phyloP scores from a whole-genome alignment of 176 grass and related monocot species.

The Cenchrus fungigraminus region DNA sequence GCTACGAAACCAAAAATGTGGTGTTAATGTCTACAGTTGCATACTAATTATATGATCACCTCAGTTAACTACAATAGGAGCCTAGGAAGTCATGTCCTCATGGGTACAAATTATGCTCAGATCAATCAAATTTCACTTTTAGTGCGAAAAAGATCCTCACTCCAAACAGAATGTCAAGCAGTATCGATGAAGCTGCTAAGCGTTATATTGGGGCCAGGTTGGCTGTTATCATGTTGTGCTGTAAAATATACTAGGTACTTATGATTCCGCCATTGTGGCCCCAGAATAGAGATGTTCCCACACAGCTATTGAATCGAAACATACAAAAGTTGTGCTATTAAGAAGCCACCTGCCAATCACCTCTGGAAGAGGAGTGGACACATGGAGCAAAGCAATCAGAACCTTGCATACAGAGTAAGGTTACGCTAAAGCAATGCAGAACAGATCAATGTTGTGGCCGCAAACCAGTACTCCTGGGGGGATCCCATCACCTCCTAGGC shows the following conservation, averaged over 20 bases:
- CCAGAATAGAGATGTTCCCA: not conserved
- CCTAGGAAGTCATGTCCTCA: not conserved
- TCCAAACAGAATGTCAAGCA: not conserved
- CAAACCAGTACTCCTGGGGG: not conserved
- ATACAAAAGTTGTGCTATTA: not conserved
- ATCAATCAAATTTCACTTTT: not conserved
- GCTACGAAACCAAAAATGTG: not conserved
- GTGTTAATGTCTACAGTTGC: not conserved
- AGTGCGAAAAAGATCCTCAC: not conserved
- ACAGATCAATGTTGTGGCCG: not conserved
- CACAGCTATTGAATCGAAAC: not conserved
- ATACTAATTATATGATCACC: not conserved
- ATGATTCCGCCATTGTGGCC: not conserved
- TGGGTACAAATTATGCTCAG: not conserved
- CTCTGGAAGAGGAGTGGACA: not conserved
- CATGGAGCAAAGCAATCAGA: not conserved
- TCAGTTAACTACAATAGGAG: not conserved
- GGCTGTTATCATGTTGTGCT: not conserved
- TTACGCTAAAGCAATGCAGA: not conserved
- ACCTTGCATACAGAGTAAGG: not conserved
- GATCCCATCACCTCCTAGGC: too few species aligned
- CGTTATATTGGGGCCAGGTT: not conserved
- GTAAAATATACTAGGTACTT: constrained; percentile 3
- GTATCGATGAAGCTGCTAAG: not conserved
- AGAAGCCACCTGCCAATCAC: not conserved